Evolutionary conservation across 2,329 filamentous ascomycete species (phyloP), one percentile per base, ranked within the genome.

Genomic region (Leptosphaerulina australis): DNA sequence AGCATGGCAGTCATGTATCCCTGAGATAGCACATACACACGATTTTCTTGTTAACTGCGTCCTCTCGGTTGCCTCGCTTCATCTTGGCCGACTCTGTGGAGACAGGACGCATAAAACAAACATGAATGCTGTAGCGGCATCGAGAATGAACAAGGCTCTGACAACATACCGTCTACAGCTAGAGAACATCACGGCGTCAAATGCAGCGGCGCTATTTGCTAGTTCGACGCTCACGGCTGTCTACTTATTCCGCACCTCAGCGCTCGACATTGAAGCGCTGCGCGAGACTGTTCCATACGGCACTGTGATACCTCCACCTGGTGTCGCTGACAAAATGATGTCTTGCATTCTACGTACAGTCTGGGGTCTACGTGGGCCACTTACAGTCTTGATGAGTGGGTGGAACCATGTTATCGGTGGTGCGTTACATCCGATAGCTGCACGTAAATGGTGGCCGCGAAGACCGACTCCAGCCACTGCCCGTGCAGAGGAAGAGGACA

Each of bases 1-100:
- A 37, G 68, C 66, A 9, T 72, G 69, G 69, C 64, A 67, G 14
- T 43, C 57, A 9, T 56, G 53, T 38, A 51, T 77, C 7, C 69
- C 68, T 10, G 68, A 71, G 34, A 51, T 77, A 35, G 78, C 76
- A 6, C 69, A 73, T 9, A 65, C 69, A 1, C 73, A 77, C 50
- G 65, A 74, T 2, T 80, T 75, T 37, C 64, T 80, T 6, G 60
- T 79, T 7, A 75, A 79, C 51, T 74, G 74, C 31, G 69, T 80
- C 5, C 62, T 79, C 0, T 74, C 77, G 2, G 61, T 79, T 11
- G 71, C 77, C 10, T 76, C 76, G 2, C 65, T 80, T 20, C 78
- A 80, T 48, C 60, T 79, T 8, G 74, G 71, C 10, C 72, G 73
- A 22, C 55, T 76, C 3, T 69, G 76, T 41, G 60, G 66, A 24